Base-by-base conservation (phyloP, 345 rosid genomes). In the Pistacia vera region DNA sequence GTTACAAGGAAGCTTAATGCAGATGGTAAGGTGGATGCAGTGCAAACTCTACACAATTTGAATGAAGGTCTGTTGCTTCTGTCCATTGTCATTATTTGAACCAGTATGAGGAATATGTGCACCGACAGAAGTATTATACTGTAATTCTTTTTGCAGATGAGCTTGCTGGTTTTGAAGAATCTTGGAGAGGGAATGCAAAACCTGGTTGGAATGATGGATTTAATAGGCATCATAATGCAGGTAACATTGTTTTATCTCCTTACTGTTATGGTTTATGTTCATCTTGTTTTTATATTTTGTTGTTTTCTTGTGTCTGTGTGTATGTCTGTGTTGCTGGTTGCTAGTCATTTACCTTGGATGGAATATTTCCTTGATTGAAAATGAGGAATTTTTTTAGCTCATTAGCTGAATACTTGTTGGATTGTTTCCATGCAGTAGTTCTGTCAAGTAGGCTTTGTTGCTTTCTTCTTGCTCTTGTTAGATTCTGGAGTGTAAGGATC, bases 41-140 rank as follows among this genome's bases (percentile, higher is more conserved):
- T 79, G 77, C 98, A 93, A 75, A 87, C 89, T 65, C 80, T 95
- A 20, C 97, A 93, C 82, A 93, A 93, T 80, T 77, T 95, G 69
- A 82, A 84, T 60, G 90, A 91, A 89, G 97, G 97, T 93, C 25
- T 58, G 77, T 74, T 57, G 8, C 33, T 68, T 36, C 30, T 64
- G 72, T 63, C 38, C 9, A 8, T 52, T 59, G 9, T 63, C 18
- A 44, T 44, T 33, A 22, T 51, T 59, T 18, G n/a, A 35, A 25
- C 60, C 68, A 36, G 66, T 16, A 5, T 69, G 9, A 64, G 11
- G 36, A 18, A 48, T 67, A 62, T 56, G 48, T 7, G 4, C 22
- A 14, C 36, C 20, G 8, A 28, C 35, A 35, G 18, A 6, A 30
- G 16, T n/a, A 33, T 64, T 58, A 55, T 12, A 49, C 60, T 77